Percentiles rank a stretch among this genome's conserved stretches.
Evolutionary conservation across 2,329 filamentous ascomycete genomes (phyloP).

Genomic region (Massarina eburnea): DNA sequence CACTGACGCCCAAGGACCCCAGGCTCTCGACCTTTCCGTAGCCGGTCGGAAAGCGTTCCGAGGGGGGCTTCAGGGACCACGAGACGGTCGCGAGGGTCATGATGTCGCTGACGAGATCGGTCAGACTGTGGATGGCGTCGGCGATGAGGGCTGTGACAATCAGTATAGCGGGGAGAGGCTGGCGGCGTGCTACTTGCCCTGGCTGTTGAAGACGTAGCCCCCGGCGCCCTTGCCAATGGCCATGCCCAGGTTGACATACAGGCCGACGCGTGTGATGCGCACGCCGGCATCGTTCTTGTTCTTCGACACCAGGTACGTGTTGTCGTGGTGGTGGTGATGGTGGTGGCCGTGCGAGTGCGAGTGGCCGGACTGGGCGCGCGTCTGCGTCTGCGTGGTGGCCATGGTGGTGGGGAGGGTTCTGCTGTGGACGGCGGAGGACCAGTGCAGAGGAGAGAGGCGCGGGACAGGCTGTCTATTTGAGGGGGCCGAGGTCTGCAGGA

Average conservation of each 20-base stretch:
- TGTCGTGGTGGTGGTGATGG: conserved; percentile 82
- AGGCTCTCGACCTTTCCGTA: conserved; percentile 98
- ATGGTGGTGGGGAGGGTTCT: conserved; percentile 28
- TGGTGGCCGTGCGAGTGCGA: conserved; percentile 54
- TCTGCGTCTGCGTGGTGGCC: conserved; percentile 30
- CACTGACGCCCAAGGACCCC: conserved; percentile 88
- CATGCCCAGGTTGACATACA: conserved; percentile 91
- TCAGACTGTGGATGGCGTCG: conserved; percentile 93
- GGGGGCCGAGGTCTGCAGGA: conserved; percentile 27
- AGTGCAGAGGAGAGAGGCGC: conserved; percentile 25
- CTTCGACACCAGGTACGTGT: conserved; percentile 74
- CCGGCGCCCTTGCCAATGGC: conserved; percentile 89
- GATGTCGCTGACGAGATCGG: conserved; percentile 92
- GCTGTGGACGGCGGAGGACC: conserved; percentile 35
- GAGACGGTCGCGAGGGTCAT: conserved; percentile 93
- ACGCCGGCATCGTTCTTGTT: conserved; percentile 93
- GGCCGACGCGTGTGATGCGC: conserved; percentile 85
- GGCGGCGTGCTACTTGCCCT: conserved; percentile 47
- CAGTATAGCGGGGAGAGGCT: conserved; percentile 11
- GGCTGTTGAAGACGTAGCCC: conserved; percentile 92
- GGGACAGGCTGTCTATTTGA: conserved; percentile 23
- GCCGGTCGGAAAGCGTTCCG: conserved; percentile 79
- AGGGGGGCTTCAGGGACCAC: conserved; percentile 85
- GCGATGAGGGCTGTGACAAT: conserved; percentile 70
- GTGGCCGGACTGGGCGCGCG: conserved; percentile 46